Conservation (phyloP, 2,329 filamentous ascomycete genomes). For the Rhexocercosporidium sp. region DNA sequence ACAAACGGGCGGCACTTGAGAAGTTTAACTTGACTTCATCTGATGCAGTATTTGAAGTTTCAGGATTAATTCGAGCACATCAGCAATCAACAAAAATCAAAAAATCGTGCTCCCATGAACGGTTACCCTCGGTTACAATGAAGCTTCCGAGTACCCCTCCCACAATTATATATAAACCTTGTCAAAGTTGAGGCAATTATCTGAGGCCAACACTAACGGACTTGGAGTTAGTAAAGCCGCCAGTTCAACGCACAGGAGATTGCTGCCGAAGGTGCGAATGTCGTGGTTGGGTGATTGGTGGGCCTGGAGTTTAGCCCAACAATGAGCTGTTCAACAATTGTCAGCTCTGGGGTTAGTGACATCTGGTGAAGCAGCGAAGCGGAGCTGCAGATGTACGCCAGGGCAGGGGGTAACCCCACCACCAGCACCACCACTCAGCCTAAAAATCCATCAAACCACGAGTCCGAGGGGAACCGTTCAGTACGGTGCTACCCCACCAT, state of each 20-base stretch:
- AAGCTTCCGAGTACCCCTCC: not conserved
- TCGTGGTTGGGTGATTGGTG: constrained; percentile 5
- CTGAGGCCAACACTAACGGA: constrained; percentile 4
- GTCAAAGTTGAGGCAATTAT: constrained; percentile 7
- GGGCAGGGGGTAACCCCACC: not conserved
- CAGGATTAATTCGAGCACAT: not conserved
- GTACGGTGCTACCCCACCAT: constrained; percentile 15
- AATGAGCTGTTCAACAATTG: constrained; percentile 20
- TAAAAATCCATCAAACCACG: not conserved
- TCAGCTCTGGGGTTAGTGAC: constrained; percentile 6
- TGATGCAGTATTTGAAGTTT: too few relatives aligned
- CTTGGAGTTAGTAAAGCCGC: not conserved
- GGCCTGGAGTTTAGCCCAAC: constrained; percentile 7
- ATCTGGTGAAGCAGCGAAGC: not conserved
- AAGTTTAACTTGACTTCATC: not conserved
- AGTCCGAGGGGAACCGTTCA: not conserved
- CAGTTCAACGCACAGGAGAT: constrained; percentile 6
- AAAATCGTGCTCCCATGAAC: not conserved
- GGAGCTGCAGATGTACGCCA: constrained; percentile 1
- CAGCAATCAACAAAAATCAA: not conserved
- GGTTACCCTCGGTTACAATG: not conserved
- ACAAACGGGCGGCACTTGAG: not conserved
- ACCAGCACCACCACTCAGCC: not conserved
- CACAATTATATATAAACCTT: not conserved
- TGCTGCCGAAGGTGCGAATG: not conserved